Percentiles rank a stretch among this genome's conserved stretches.
These are phyloP conservation scores for Aleurites moluccanus DNA, from an alignment of 441 rosid genomes.

Conservation along the genomic window DNA sequence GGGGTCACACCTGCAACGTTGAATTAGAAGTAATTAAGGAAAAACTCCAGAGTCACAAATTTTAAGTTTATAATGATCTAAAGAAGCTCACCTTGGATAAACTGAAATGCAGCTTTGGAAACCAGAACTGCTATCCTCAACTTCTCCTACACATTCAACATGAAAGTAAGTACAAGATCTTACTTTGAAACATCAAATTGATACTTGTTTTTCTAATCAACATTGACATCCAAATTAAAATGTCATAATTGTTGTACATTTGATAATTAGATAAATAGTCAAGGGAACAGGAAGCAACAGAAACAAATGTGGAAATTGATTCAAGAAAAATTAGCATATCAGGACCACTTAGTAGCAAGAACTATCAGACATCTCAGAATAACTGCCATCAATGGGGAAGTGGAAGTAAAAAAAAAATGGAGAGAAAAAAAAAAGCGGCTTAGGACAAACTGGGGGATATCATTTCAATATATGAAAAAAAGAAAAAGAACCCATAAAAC, in stretches of 20 bases:
- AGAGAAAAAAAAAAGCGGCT: not conserved
- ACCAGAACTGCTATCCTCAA: conserved; percentile 78
- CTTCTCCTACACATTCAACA: conserved; percentile 55
- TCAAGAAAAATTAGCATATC: too few species aligned
- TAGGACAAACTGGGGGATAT: not conserved
- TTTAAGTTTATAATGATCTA: not conserved
- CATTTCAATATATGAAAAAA: not conserved
- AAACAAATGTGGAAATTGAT: not conserved
- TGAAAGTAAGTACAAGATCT: conserved; percentile 7
- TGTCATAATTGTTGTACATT: not conserved
- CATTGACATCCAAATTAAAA: not conserved
- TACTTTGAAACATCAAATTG: not conserved
- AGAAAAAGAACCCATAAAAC: not conserved
- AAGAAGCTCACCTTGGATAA: conserved; percentile 54
- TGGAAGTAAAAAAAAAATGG: not conserved
- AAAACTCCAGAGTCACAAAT: not conserved
- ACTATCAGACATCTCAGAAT: too few species aligned
- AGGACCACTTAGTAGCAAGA: too few species aligned
- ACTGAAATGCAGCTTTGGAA: conserved; percentile 89
- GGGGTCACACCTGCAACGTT: conserved; percentile 54
- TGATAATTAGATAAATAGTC: not conserved
- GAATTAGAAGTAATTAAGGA: conserved; percentile 3
- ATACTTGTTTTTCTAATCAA: not conserved
- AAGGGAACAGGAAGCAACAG: not conserved
- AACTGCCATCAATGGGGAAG: not conserved